Evolutionary conservation across 352 stramenopile species (phyloP).

Genomic region (Phytophthora ohioensis): DNA sequence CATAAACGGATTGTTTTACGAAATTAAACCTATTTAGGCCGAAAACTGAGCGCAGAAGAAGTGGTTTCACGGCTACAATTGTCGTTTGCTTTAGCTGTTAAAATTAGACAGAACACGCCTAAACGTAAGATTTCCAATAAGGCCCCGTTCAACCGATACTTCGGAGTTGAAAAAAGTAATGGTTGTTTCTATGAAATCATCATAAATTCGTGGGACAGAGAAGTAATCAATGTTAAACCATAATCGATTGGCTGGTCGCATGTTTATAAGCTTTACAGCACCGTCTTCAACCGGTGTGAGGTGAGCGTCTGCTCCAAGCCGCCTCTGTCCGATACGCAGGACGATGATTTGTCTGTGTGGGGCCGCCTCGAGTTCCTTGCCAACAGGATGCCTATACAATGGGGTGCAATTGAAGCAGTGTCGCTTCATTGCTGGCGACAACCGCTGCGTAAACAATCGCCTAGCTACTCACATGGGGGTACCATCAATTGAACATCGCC

Average conservation of each 20-base stretch:
- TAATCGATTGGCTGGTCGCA: background rate
- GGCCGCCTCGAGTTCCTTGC: slow-evolving; percentile 8
- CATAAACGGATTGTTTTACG: no score
- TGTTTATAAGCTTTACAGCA: background rate
- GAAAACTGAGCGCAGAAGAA: no score
- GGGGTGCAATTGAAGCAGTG: slow-evolving; percentile 3
- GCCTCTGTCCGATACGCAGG: background rate
- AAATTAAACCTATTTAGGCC: no score
- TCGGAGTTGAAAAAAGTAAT: no score
- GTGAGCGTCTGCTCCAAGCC: background rate
- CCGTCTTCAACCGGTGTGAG: background rate
- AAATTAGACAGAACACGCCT: no score
- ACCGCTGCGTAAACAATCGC: background rate
- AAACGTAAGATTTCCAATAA: no score
- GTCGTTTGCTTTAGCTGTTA: no score
- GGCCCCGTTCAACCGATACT: no score
- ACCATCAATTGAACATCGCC: slow-evolving; percentile 4
- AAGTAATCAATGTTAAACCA: no score
- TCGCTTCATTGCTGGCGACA: slow-evolving; percentile 4
- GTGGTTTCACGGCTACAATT: no score
- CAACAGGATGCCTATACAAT: slow-evolving; percentile 3
- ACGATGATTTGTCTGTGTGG: background rate
- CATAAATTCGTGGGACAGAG: no score
- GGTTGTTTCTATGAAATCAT: no score
- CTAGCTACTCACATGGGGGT: background rate